Base-by-base conservation (phyloP, 371 early-diverging fungal species). In the Mucor sp. region DNA sequence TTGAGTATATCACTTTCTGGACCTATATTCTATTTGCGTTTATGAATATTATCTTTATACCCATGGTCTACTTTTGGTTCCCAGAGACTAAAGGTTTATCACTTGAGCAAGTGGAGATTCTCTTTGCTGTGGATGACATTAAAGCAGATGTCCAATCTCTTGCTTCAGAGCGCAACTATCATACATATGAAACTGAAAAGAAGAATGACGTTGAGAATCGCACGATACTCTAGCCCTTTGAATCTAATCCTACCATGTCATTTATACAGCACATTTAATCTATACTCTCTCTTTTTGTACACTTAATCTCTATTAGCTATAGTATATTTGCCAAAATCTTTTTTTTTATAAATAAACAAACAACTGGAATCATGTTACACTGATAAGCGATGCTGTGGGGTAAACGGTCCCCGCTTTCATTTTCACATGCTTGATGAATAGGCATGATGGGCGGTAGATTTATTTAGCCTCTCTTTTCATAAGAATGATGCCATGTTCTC, bases 1-100 rank as follows among this genome's bases (percentile, higher is more conserved):
- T 83, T 60, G 74, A 71, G 32, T 92, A 95, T 78, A 72, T 86
- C 32, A 75, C 74, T 56, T 80, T 74, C 57, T 82, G 83, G 67
- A 74, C 78, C 14, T 90, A 86, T 76, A 79, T 85, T 58, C 71
- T 74, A 2, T 67, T 74, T 67, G 71, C 63, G 9, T 65, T 44
- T 44, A 32, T 72, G 11, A 74, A 68, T 23, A n/a, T 74, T 19
- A n/a, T 68, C 11, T 67, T 79, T 50, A 71, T 76, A 33, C 79
- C 79, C 5, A 68, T 74, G 65, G 69, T 76, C 12, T 79, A 73
- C 50, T 66, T 74, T 28, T 79, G 66, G 65, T 79, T 71, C 62
- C 74, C 71, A 7, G 86, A 86, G 60, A 87, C 87, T 25, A 84
- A 75, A 39, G 86, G 86, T 33, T 68, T 71, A 30, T 79, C 85